Percentiles rank a stretch among this genome's conserved stretches.
Evolutionary conservation across 345 rosid species (phyloP).

Genomic region (Syzygium jambos): DNA sequence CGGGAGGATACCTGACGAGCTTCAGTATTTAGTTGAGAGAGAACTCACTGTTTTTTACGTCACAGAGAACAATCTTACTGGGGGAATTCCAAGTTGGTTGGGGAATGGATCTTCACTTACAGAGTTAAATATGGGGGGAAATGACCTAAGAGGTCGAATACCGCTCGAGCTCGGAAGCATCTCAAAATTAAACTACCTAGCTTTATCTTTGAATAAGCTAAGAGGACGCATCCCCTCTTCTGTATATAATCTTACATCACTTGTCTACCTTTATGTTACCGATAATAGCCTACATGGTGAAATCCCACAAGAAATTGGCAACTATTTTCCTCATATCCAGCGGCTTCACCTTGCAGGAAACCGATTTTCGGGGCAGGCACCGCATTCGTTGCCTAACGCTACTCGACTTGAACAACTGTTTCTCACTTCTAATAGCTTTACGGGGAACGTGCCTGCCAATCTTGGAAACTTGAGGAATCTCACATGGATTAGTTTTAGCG

Average conservation of each 20-base stretch:
- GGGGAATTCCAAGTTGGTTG: too few relatives aligned
- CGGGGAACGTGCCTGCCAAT: neutral
- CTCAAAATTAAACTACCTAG: neutral
- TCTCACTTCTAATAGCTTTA: neutral
- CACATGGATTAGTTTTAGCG: neutral
- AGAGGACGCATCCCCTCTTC: neutral
- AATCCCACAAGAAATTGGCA: too few relatives aligned
- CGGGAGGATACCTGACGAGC: too few relatives aligned
- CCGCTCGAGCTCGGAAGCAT: neutral
- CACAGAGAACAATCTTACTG: too few relatives aligned
- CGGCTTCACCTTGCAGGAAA: neutral
- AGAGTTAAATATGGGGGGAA: too few relatives aligned
- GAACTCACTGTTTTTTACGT: too few relatives aligned
- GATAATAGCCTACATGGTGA: neutral
- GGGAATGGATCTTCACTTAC: too few relatives aligned
- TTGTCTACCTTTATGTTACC: fast-evolving
- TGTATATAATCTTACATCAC: neutral
- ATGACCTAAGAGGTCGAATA: too few relatives aligned
- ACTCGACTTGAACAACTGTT: neutral
- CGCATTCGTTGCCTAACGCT: neutral
- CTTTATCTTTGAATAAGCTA: neutral
- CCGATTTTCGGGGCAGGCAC: neutral
- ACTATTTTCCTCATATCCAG: neutral
- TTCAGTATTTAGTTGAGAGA: too few relatives aligned
- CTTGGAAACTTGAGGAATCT: neutral